These are phyloP conservation scores for Ceratocystis diversiconidia DNA, from an alignment of 2,329 filamentous ascomycete species.

Conservation along the genomic window DNA sequence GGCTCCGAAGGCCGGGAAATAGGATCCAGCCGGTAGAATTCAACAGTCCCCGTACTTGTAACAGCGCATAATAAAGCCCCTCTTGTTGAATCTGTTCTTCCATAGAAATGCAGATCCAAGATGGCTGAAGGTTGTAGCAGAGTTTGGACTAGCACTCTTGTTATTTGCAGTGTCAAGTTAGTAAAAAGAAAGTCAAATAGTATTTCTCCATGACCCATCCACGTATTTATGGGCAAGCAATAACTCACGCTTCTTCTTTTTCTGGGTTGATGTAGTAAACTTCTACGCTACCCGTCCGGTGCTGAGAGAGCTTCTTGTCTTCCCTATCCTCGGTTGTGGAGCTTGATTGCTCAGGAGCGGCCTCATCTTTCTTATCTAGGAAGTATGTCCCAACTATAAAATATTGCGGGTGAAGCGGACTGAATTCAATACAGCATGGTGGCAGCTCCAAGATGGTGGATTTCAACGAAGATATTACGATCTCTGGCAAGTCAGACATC, in stretches of 20 bases:
- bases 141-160: conserved; percentile 43
- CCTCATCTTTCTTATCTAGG: conserved; percentile 39
- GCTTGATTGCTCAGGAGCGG: not conserved
- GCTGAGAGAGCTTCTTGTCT: conserved; percentile 32
- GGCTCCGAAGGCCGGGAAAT: conserved; percentile 23
- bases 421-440: conserved; percentile 67
- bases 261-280: conserved; percentile 30
- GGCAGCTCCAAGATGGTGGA: conserved; percentile 49
- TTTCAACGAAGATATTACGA: conserved; percentile 29
- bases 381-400: conserved; percentile 79
- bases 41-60: conserved; percentile 60
- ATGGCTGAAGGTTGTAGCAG: conserved; percentile 55
- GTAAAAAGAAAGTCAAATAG: conserved; percentile 4
- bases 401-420: conserved; percentile 43
- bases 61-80: conserved; percentile 54
- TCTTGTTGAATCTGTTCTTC: conserved; percentile 25
- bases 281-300: conserved; percentile 58
- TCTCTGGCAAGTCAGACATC: not conserved
- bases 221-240: not conserved
- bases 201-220: too few species aligned
- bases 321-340: conserved; percentile 20
- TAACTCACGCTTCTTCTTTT: conserved; percentile 13
- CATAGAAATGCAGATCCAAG: conserved; percentile 73
- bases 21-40: conserved; percentile 44
- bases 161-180: conserved; percentile 10